Percentiles rank a stretch among this genome's conserved stretches.
Evolutionary conservation across 164 flowering plant genomes (phyloP).

Genomic region (Tetrastigma voinierianum): DNA sequence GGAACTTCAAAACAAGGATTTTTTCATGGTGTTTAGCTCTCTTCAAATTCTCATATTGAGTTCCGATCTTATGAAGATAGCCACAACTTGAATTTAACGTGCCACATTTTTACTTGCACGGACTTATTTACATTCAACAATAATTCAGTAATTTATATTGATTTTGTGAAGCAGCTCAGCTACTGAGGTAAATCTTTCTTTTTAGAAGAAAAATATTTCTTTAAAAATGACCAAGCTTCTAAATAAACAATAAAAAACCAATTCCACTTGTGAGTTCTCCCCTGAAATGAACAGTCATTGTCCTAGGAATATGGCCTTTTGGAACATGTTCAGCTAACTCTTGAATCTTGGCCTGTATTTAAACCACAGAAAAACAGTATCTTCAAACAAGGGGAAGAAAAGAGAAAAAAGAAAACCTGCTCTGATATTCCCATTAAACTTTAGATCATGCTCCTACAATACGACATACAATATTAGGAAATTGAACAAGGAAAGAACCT

Average conservation of each 20-base stretch:
- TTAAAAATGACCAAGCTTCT: not conserved
- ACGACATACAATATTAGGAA: not conserved
- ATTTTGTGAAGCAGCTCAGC: no score
- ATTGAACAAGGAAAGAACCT: constrained; percentile 45
- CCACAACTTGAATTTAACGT: no score
- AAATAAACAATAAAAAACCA: constrained; percentile 7
- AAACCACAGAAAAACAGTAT: not conserved
- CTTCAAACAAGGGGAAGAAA: not conserved
- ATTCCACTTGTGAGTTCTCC: constrained; percentile 99
- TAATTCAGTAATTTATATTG: no score
- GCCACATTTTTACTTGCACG: no score
- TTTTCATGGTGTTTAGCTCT: not conserved
- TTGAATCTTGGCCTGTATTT: constrained; percentile 91
- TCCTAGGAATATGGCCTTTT: constrained; percentile 94
- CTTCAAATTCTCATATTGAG: not conserved
- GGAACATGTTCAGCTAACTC: constrained; percentile 99
- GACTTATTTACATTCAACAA: no score
- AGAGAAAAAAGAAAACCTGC: not conserved
- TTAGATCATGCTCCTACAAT: not conserved
- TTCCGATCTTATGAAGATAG: no score
- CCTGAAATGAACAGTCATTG: constrained; percentile 91
- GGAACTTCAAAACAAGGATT: not conserved
- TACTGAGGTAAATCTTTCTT: no score
- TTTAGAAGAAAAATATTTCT: not conserved
- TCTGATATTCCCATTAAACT: no score